These are phyloP conservation scores for Candida verbasci DNA, from an alignment of 805 yeast genomes.

Conservation along the genomic window DNA sequence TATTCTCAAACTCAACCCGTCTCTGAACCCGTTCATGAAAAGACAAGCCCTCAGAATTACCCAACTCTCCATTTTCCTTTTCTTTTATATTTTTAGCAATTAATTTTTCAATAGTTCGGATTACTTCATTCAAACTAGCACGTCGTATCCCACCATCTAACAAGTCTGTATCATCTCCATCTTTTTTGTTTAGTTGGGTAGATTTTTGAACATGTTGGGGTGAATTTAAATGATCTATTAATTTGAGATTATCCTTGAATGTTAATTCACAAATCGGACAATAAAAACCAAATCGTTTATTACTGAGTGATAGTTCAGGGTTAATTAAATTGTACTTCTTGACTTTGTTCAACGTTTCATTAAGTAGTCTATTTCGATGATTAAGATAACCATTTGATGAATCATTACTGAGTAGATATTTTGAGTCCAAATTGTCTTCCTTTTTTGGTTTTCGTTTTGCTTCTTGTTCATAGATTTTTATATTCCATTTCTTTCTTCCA, in stretches of 20 bases:
- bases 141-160: slow-evolving; percentile 33
- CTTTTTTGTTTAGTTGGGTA: slow-evolving; percentile 8
- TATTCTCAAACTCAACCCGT: slow-evolving; percentile 35
- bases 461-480: slow-evolving; percentile 53
- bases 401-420: slow-evolving; percentile 5
- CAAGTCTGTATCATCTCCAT: slow-evolving; percentile 8
- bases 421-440: neutral
- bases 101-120: slow-evolving; percentile 23
- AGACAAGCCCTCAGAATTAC: slow-evolving; percentile 25
- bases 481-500: slow-evolving; percentile 75
- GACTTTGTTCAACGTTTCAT: slow-evolving; percentile 29
- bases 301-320: slow-evolving; percentile 18
- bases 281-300: slow-evolving; percentile 76
- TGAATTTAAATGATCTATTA: slow-evolving; percentile 79
- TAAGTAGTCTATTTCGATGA: slow-evolving; percentile 29
- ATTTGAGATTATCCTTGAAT: slow-evolving; percentile 77
- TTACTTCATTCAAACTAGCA: slow-evolving; percentile 32
- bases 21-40: slow-evolving; percentile 38
- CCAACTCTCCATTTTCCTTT: slow-evolving; percentile 3
- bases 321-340: slow-evolving; percentile 31
- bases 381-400: slow-evolving; percentile 18
- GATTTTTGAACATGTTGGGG: slow-evolving; percentile 54
- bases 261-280: slow-evolving; percentile 79
- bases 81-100: slow-evolving; percentile 15
- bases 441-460: slow-evolving; percentile 28